Evolutionary conservation across 2,329 filamentous ascomycete species (phyloP).

Genomic region (Aspergillus sp.): DNA sequence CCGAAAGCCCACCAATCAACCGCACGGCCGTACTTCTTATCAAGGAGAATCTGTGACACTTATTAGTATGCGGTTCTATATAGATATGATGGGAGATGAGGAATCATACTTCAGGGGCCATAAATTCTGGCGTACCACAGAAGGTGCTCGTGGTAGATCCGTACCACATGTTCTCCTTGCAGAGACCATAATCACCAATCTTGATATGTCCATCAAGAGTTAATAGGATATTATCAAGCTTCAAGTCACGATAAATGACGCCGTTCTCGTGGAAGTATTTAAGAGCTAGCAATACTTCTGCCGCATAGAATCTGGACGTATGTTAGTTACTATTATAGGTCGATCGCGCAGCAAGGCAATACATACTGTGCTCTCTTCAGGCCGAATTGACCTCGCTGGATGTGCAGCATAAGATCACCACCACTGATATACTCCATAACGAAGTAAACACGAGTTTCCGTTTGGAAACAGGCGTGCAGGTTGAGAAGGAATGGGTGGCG

Average conservation of each 20-base stretch:
- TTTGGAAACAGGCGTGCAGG: conserved; percentile 97
- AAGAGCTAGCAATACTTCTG: conserved; percentile 91
- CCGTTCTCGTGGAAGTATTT: conserved; percentile 99
- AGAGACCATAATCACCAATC: conserved; percentile 96
- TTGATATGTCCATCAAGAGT: conserved; percentile 97
- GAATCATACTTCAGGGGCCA: conserved; percentile 84
- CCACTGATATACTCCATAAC: conserved; percentile 99
- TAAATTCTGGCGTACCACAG: conserved; percentile 99
- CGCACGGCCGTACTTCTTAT: conserved; percentile 96
- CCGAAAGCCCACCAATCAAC: conserved; percentile 99
- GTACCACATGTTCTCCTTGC: conserved; percentile 99
- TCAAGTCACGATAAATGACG: conserved; percentile 87
- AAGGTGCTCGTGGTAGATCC: conserved; percentile 96
- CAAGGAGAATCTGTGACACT: conserved; percentile 73
- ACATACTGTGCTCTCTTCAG: conserved; percentile 92
- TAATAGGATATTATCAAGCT: conserved; percentile 85
- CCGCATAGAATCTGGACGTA: conserved; percentile 74
- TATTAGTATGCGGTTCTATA: conserved; percentile 15
- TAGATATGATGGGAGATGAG: background rate
- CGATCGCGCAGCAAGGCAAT: background rate
- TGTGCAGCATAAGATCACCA: conserved; percentile 98
- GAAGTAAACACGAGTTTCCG: conserved; percentile 96
- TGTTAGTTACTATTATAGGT: background rate
- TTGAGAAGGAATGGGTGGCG: conserved; percentile 94
- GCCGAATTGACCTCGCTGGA: conserved; percentile 93